Evolutionary conservation across 495 filamentous ascomycete genomes (phyloP), one percentile per base, ranked within the genome.

Genomic region (Lophium mytilinum): DNA sequence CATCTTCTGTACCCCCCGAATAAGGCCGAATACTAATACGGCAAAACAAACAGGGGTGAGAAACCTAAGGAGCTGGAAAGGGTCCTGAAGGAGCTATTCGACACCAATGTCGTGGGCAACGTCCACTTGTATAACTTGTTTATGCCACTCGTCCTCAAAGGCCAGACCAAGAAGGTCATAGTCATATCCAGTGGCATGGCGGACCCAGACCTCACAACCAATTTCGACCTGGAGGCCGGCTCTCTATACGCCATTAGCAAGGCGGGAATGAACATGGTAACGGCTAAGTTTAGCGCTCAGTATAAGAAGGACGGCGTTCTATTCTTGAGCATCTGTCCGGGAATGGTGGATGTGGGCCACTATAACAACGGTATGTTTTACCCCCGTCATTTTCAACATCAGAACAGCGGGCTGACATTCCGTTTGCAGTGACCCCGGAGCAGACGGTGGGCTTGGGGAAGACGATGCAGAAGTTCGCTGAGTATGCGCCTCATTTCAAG

Each of bases 141-240:
- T 66, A 36, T 80, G 2, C 78, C 80, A 4, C 70, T 83, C 0
- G 69, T 83, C 57, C 64, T 67, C 3, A 68, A 71, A 15, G 77
- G 79, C 34, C 60, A 65, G 10, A 58, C 19, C 33, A 83, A 82
- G 65, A 85, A 85, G 57, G 72, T 82, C 49, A 72, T 84, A 50
- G 52, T 73, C 24, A 75, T 84, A 24, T 76, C 78, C 9, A 73
- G 62, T 10, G 81, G 77, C 24, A 30, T 69, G 30, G 78, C 69
- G 0, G 80, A 80, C 55, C 24, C 78, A 14, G 75, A 81, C 47
- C 41, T 76, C 3, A 69, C 69, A 45, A 63, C 69, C 17, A 63
- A 69, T 3, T 67, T 51, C 35, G 62, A 67, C 3, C 39, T 77
- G 21, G 62, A 67, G 1, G n/a, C 54, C 9, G 50, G 30, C 12